Evolutionary conservation across 1,139 yeast genomes (phyloP).

Genomic region (Pichia sp.): DNA sequence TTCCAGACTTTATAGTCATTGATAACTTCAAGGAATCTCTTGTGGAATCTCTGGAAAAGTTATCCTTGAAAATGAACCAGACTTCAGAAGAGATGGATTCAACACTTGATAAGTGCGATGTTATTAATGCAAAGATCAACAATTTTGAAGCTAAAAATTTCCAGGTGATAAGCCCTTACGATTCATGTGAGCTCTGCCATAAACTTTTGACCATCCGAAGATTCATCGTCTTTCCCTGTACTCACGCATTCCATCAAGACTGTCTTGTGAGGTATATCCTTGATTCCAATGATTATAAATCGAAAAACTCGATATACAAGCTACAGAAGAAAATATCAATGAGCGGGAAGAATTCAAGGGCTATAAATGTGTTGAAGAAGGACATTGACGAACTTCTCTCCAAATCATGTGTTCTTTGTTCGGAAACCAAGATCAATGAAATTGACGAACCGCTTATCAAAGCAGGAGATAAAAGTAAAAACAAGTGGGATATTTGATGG

Average conservation of each 20-base stretch:
- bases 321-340: slow-evolving; percentile 38
- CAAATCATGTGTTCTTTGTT: slow-evolving; percentile 72
- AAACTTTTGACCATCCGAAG: slow-evolving; percentile 63
- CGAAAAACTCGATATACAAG: slow-evolving; percentile 53
- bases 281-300: slow-evolving; percentile 59
- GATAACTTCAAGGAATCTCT: slow-evolving; percentile 82
- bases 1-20: slow-evolving; percentile 77
- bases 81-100: slow-evolving; percentile 73
- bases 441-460: slow-evolving; percentile 45
- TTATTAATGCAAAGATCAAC: slow-evolving; percentile 52
- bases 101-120: slow-evolving; percentile 56
- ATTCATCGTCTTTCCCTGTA: slow-evolving; percentile 83
- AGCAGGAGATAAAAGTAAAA: slow-evolving; percentile 20
- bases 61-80: slow-evolving; percentile 56
- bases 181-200: slow-evolving; percentile 68
- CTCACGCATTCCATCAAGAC: slow-evolving; percentile 84
- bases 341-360: slow-evolving; percentile 21
- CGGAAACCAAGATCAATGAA: slow-evolving; percentile 63
- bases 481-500: slow-evolving; percentile 19
- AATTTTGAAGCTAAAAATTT: slow-evolving; percentile 42
- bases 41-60: slow-evolving; percentile 65
- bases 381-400: slow-evolving; percentile 57
- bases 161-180: slow-evolving; percentile 72
- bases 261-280: slow-evolving; percentile 62
- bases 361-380: slow-evolving; percentile 24